Conservation (phyloP, 2,329 filamentous ascomycete species). For the Ramularia endophylla region DNA sequence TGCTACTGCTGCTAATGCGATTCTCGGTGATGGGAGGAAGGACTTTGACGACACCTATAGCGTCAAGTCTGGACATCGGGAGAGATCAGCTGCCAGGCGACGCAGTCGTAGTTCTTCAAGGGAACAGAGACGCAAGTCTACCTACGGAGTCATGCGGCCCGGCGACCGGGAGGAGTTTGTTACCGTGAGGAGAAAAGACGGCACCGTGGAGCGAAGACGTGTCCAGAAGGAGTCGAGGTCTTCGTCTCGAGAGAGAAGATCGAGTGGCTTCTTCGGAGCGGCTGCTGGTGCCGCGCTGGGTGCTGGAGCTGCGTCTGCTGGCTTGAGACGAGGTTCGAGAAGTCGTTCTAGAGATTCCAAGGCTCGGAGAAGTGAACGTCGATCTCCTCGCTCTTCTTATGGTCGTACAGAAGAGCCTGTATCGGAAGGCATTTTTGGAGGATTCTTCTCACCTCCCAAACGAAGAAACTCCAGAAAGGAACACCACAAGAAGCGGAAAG, state of each 20-base stretch:
- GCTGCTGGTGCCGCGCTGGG: constrained; percentile 6
- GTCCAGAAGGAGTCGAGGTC: constrained; percentile 22
- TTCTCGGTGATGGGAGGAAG: constrained; percentile 43
- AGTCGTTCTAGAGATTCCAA: constrained; percentile 37
- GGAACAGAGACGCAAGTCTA: constrained; percentile 26
- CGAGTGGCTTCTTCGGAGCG: constrained; percentile 10
- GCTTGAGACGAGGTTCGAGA: constrained; percentile 27
- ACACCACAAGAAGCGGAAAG: constrained; percentile 34
- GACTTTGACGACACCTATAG: constrained; percentile 58
- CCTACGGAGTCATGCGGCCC: constrained; percentile 21
- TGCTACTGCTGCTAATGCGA: constrained; percentile 47
- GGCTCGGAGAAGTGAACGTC: constrained; percentile 9
- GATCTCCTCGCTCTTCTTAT: constrained; percentile 11
- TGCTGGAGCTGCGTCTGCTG: constrained; percentile 21
- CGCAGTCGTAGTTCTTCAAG: constrained; percentile 29
- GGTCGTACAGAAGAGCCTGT: constrained; percentile 14
- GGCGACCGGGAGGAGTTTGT: constrained; percentile 17
- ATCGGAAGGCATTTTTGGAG: constrained; percentile 20
- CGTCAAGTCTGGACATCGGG: constrained; percentile 47
- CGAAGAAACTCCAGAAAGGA: constrained; percentile 14
- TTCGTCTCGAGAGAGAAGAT: constrained; percentile 30
- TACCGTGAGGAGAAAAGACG: constrained; percentile 27
- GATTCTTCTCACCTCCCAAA: constrained; percentile 28
- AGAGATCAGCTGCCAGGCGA: constrained; percentile 29
- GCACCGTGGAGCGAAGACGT: constrained; percentile 23